Conservation (phyloP, 2,329 filamentous ascomycete genomes). For the Aureobasidium sp. region DNA sequence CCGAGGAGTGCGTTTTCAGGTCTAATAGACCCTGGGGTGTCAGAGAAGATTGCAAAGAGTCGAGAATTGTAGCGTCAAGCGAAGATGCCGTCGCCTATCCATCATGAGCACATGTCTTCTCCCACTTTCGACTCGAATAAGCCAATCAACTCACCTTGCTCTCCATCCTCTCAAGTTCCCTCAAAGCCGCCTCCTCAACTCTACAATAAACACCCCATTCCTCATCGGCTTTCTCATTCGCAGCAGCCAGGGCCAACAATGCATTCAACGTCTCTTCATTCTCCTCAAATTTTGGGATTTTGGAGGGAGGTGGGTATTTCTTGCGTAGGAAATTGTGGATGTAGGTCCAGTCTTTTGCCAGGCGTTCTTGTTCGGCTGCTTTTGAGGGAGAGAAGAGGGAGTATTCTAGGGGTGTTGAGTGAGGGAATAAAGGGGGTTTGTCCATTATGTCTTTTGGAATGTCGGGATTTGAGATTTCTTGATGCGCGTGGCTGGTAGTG, state of each 20-base stretch:
- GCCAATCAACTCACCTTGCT: not conserved
- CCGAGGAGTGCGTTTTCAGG: conserved; percentile 33
- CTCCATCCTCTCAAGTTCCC: conserved; percentile 37
- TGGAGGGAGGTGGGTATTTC: conserved; percentile 54
- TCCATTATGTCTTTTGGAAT: too few species aligned
- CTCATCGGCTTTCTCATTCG: conserved; percentile 74
- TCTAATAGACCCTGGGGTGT: conserved; percentile 25
- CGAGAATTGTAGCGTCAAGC: not conserved
- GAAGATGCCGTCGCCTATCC: too few species aligned
- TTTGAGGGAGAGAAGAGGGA: conserved; percentile 55
- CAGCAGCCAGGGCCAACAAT: conserved; percentile 64
- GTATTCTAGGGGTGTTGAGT: conserved; percentile 23
- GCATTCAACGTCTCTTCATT: conserved; percentile 75
- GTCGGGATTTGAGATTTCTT: too few species aligned
- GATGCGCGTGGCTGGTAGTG: too few species aligned
- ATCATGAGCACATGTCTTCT: too few species aligned
- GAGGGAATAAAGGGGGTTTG: not conserved
- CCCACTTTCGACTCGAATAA: not conserved
- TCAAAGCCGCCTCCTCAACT: conserved; percentile 54
- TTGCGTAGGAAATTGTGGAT: conserved; percentile 75
- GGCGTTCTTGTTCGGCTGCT: conserved; percentile 67
- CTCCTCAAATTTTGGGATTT: conserved; percentile 71
- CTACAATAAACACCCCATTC: conserved; percentile 52
- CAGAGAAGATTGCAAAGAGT: conserved; percentile 16
- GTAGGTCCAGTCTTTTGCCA: conserved; percentile 85